Base-by-base conservation (phyloP, 805 yeast species). In the Debaryomyces tyrocola region DNA sequence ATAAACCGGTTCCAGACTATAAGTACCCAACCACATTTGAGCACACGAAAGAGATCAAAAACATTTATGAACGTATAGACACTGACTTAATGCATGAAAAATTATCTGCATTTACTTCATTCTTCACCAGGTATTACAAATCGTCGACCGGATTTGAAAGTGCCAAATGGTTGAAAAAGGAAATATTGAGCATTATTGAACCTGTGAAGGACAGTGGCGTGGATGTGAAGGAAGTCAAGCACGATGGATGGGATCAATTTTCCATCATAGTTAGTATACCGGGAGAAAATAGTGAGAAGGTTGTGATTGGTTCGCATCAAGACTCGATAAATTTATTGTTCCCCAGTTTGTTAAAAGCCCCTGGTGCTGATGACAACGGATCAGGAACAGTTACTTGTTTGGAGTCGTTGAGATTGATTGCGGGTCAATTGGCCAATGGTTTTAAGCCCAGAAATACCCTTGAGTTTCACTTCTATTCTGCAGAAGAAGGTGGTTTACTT, bases 291-390 rank as follows among this genome's bases (percentile, higher is more conserved):
- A 58, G 66, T 33, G 77, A 77, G 18, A 73, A 75, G 56, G 84
- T 92, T 1, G 82, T 92, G 12, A 78, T 92, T 34, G 97, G 97
- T 1, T 87, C 95, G 20, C 98, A 92, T 67, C 87, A 85, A 60
- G 98, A 92, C 62, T 85, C 96, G 2, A 77, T 84, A 52, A 90
- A 89, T 61, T 70, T 88, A 45, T 54, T 87, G 37, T 74, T 87
- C 46, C 97, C 96, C 8, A 74, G 74, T 37, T 51, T 82, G 15
- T 60, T 86, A 53, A 75, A 81, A 20, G 89, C 96, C 0, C 97
- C 97, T 1, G 98, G 98, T 2, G 97, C 96, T 3, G 98, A 92
- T 62, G 98, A 92, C 61, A 87, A 91, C 64, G 96, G 96, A 2
- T 82, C 91, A 3, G 98, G 97, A 8, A 85, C 91, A 4, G 83